phyloP scores from a whole-genome alignment of 2,329 filamentous ascomycete genomes.

The Cladosporium velox region DNA sequence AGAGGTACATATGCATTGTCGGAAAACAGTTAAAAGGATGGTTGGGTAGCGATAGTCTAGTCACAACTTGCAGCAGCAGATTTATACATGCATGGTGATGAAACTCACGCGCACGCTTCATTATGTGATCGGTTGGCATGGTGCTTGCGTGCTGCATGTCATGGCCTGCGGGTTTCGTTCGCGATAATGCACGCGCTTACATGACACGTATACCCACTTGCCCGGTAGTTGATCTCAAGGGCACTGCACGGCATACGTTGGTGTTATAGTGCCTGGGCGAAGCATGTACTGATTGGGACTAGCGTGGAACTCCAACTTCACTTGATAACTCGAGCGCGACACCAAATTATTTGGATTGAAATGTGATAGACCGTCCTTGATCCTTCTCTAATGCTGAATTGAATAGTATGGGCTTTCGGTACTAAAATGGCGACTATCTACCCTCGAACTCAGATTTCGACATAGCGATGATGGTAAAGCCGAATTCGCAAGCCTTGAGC shows the following conservation, averaged over 20 bases:
- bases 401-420: neutral
- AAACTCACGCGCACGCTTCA: neutral
- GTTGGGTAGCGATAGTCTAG: neutral
- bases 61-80: neutral
- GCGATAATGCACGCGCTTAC: too few species aligned
- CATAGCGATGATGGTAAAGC: too few species aligned
- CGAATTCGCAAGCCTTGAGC: neutral
- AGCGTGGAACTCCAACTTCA: neutral
- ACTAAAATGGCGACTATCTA: too few species aligned
- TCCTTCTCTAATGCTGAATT: neutral
- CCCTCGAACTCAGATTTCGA: neutral
- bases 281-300: neutral
- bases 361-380: too few species aligned
- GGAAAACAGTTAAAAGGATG: neutral
- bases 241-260: too few species aligned
- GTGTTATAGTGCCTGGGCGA: neutral
- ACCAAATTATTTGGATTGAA: too few species aligned
- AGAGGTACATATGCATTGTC: conserved; percentile 2
- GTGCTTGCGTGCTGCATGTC: neutral
- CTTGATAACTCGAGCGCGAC: neutral
- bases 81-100: neutral
- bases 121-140: neutral
- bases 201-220: too few species aligned
- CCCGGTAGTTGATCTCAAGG: too few species aligned
- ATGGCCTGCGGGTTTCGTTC: too few species aligned